Percentiles rank a stretch among this genome's conserved stretches.
These are phyloP conservation scores for Wickerhamomyces bovis DNA, from an alignment of 805 yeast species.

Conservation along the genomic window DNA sequence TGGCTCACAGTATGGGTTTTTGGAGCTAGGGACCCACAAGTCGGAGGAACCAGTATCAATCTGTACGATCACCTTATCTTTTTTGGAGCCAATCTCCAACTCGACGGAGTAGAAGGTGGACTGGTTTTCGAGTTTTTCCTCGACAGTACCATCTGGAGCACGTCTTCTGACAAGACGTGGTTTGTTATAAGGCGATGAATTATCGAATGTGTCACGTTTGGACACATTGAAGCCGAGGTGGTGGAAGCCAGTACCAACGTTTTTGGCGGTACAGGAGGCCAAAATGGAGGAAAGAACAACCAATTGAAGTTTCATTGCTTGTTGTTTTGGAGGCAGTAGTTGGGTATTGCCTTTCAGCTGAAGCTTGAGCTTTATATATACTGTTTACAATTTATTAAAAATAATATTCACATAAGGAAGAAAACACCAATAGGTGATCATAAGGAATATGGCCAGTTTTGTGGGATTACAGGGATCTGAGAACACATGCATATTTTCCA, in stretches of 20 bases:
- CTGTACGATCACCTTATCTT: constrained; percentile 47
- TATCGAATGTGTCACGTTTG: constrained; percentile 12
- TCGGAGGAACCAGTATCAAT: constrained; percentile 79
- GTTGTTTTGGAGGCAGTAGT: too few relatives aligned
- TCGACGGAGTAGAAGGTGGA: constrained; percentile 40
- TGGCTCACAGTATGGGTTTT: constrained; percentile 40
- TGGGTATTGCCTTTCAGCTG: too few relatives aligned
- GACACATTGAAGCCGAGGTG: constrained; percentile 13
- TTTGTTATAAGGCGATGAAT: constrained; percentile 3
- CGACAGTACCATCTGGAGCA: constrained; percentile 24
- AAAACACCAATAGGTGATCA: too few relatives aligned
- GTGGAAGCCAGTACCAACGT: constrained; percentile 11
- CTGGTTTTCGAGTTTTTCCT: constrained; percentile 32
- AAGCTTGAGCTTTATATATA: too few relatives aligned
- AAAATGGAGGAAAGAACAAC: constrained; percentile 2
- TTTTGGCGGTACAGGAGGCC: constrained; percentile 8
- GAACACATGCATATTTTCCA: too few relatives aligned
- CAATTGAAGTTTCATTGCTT: constrained; percentile 4
- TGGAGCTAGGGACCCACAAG: constrained; percentile 52
- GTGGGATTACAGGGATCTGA: too few relatives aligned
- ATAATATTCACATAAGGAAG: too few relatives aligned
- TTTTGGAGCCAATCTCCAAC: constrained; percentile 49
- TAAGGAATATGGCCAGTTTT: too few relatives aligned
- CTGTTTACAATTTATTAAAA: too few relatives aligned
- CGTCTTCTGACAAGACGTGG: constrained; percentile 18